Evolutionary conservation across 2,329 filamentous ascomycete species (phyloP).

Genomic region (Pseudocercospora vitis): DNA sequence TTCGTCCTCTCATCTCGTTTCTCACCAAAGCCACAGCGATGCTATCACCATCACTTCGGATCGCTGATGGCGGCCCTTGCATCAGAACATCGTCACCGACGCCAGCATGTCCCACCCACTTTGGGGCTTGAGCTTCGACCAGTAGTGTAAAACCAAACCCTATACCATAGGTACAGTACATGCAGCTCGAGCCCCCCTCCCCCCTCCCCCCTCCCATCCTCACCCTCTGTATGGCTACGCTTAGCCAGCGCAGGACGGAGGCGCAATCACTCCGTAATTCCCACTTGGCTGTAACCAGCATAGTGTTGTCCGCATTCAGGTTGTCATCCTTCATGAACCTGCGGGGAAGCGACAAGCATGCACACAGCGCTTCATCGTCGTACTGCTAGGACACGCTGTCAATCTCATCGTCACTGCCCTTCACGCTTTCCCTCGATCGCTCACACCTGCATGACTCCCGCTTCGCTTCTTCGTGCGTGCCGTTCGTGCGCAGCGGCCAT

Average conservation of each 20-base stretch:
- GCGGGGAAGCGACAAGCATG: slow-evolving; percentile 4
- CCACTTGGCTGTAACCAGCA: not conserved
- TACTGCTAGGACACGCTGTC: no score
- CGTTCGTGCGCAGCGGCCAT: no score
- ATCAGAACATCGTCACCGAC: slow-evolving; percentile 2
- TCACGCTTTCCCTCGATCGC: slow-evolving; percentile 2
- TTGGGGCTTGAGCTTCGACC: no score
- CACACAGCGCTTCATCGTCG: not conserved
- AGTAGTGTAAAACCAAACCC: no score
- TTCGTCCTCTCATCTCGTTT: not conserved
- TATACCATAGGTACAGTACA: not conserved
- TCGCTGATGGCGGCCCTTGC: no score
- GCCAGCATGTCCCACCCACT: not conserved
- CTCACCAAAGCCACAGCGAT: no score
- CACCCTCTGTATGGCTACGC: not conserved
- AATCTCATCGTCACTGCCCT: not conserved
- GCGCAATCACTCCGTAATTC: not conserved
- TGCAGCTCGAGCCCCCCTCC: not conserved
- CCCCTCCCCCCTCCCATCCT: no score
- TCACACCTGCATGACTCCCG: not conserved
- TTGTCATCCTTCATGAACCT: slow-evolving; percentile 7
- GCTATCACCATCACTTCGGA: no score
- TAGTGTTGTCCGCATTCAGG: slow-evolving; percentile 3
- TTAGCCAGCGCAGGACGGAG: not conserved
- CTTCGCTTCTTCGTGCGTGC: no score